Conservation (phyloP, 2,329 filamentous ascomycete genomes). For the Penicillium sp. region DNA sequence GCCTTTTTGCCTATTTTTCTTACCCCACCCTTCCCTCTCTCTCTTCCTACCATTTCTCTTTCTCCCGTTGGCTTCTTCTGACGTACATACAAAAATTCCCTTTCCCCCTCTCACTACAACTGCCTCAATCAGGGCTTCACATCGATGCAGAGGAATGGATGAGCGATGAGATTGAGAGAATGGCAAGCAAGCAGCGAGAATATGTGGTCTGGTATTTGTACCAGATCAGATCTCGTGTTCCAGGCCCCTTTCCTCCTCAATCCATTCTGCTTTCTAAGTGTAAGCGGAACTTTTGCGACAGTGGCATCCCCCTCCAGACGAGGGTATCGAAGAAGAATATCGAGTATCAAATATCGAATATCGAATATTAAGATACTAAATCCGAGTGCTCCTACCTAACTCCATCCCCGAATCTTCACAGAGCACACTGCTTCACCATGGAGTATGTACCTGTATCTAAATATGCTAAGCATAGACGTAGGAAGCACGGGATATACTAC, state of each 20-base stretch:
- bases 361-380: conserved; percentile 14
- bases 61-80: conserved; percentile 19
- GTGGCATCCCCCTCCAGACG: conserved; percentile 18
- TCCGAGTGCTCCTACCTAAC: conserved; percentile 21
- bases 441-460: background rate
- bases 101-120: background rate
- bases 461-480: background rate
- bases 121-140: background rate
- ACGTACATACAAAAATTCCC: conserved; percentile 29
- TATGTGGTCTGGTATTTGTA: background rate
- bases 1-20: conserved; percentile 26
- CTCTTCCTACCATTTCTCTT: conserved; percentile 10
- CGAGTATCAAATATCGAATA: conserved; percentile 16
- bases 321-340: conserved; percentile 13
- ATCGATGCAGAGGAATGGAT: conserved; percentile 1
- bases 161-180: background rate
- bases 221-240: background rate
- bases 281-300: conserved; percentile 7
- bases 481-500: background rate
- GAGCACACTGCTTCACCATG: background rate
- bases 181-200: background rate
- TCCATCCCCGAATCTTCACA: conserved; percentile 1
- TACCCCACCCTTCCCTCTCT: conserved; percentile 19
- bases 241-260: background rate
- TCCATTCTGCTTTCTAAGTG: conserved; percentile 8